Percentiles rank a stretch among this genome's conserved stretches.
These are phyloP conservation scores for Ramularia collo-cygni DNA, from an alignment of 2,329 filamentous ascomycete species.

Conservation along the genomic window DNA sequence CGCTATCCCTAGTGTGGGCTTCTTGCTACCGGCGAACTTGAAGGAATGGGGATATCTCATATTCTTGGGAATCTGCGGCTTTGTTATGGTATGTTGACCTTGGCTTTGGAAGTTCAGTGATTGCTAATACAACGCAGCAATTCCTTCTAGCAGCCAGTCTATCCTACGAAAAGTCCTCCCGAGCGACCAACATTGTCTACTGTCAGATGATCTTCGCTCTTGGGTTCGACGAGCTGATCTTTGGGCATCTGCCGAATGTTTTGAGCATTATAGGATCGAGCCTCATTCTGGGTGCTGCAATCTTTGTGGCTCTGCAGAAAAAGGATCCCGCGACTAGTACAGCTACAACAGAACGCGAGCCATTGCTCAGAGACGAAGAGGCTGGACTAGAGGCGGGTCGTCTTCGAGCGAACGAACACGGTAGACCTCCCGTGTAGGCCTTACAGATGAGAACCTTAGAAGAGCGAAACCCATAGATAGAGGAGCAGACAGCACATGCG, in stretches of 20 bases:
- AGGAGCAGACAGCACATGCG: no score
- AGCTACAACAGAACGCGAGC: no score
- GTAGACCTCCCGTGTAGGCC: no score
- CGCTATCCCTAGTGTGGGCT: slow-evolving; percentile 48
- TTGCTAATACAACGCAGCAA: slow-evolving; percentile 50
- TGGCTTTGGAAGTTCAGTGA: no score
- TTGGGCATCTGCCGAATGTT: slow-evolving; percentile 51
- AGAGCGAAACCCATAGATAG: no score
- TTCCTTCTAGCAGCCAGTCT: slow-evolving; percentile 75
- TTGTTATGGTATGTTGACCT: slow-evolving; percentile 52
- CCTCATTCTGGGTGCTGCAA: slow-evolving; percentile 58
- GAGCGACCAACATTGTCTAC: slow-evolving; percentile 62
- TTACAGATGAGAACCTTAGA: no score
- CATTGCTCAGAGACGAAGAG: no score
- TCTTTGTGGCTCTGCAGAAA: slow-evolving; percentile 56
- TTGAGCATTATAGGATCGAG: slow-evolving; percentile 55
- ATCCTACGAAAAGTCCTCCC: slow-evolving; percentile 58
- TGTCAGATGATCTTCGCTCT: slow-evolving; percentile 65
- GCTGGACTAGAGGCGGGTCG: no score
- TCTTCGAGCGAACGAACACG: no score
- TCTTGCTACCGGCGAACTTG: slow-evolving; percentile 47
- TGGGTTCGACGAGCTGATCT: slow-evolving; percentile 57
- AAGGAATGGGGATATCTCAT: slow-evolving; percentile 62
- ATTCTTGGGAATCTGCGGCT: slow-evolving; percentile 65
- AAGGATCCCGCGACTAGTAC: neutral